Evolutionary conservation across 2,329 filamentous ascomycete genomes (phyloP).

Genomic region (Fonsecaea pugnacius): DNA sequence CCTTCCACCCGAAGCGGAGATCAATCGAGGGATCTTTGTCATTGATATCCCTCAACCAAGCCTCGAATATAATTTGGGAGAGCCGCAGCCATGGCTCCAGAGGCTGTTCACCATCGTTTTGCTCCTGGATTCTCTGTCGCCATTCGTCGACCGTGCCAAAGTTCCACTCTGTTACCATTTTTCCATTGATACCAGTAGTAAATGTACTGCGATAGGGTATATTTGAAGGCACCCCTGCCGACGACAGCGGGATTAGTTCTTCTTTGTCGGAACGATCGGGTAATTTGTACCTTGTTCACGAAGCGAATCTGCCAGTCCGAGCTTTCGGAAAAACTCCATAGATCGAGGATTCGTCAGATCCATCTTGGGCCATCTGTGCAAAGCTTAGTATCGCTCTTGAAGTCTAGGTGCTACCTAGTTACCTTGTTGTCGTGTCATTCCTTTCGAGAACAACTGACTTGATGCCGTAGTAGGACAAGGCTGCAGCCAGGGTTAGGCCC

Average conservation of each 20-base stretch:
- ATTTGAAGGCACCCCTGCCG: not conserved
- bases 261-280: not conserved
- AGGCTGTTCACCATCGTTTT: slow-evolving; percentile 43
- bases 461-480: slow-evolving; percentile 24
- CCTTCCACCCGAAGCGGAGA: slow-evolving; percentile 39
- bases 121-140: slow-evolving; percentile 30
- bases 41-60: slow-evolving; percentile 41
- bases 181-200: not conserved
- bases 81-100: slow-evolving; percentile 42
- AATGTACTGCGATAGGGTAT: not conserved
- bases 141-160: slow-evolving; percentile 19
- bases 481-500: slow-evolving; percentile 47
- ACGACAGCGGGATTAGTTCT: not conserved
- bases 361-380: slow-evolving; percentile 45
- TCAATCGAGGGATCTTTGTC: slow-evolving; percentile 38
- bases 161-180: not conserved
- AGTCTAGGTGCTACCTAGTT: not conserved
- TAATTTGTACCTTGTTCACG: not conserved
- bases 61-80: slow-evolving; percentile 44
- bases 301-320: slow-evolving; percentile 23
- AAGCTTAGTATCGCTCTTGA: not conserved
- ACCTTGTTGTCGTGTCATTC: slow-evolving; percentile 37
- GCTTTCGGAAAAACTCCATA: slow-evolving; percentile 43
- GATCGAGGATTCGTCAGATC: slow-evolving; percentile 44
- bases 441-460: slow-evolving; percentile 38